A percentile compares a stretch with the other conserved stretches of the same genome.
These are phyloP conservation scores for Hypocreales sp. DNA, from an alignment of 2,329 filamentous ascomycete genomes.

Conservation along the genomic window DNA sequence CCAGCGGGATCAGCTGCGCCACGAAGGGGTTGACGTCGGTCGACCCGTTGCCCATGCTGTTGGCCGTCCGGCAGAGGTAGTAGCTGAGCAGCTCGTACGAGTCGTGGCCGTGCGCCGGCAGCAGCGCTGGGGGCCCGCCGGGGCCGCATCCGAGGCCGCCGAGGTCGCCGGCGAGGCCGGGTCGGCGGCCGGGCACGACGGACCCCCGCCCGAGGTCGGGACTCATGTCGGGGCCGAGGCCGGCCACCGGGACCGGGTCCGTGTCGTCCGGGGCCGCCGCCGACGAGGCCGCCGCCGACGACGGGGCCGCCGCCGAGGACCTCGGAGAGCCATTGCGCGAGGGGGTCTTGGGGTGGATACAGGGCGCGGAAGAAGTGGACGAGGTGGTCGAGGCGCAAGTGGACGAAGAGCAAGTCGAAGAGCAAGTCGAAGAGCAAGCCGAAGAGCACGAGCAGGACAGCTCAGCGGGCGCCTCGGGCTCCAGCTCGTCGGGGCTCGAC, in stretches of 20 bases:
- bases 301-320: too few species aligned
- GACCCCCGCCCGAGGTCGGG: too few species aligned
- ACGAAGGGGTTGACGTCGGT: slow-evolving; percentile 29
- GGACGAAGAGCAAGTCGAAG: too few species aligned
- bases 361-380: too few species aligned
- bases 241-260: background rate
- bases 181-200: background rate
- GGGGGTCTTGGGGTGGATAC: too few species aligned
- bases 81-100: slow-evolving; percentile 29
- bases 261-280: too few species aligned
- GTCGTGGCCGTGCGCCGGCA: slow-evolving; percentile 15
- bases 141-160: too few species aligned
- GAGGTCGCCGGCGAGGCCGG: slow-evolving; percentile 1
- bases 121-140: slow-evolving; percentile 12
- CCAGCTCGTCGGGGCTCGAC: background rate
- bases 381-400: too few species aligned
- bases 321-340: too few species aligned
- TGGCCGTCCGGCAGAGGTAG: slow-evolving; percentile 26
- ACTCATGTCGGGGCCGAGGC: background rate
- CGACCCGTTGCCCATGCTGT: slow-evolving; percentile 31
- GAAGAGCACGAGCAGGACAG: too few species aligned
- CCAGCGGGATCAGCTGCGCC: slow-evolving; percentile 26
- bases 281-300: too few species aligned
- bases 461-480: too few species aligned
- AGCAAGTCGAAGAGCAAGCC: background rate